A percentile compares a stretch with the other conserved stretches of the same genome.
These are phyloP conservation scores for Fusarium sacchari DNA, from an alignment of 2,329 filamentous ascomycete genomes.

Conservation along the genomic window DNA sequence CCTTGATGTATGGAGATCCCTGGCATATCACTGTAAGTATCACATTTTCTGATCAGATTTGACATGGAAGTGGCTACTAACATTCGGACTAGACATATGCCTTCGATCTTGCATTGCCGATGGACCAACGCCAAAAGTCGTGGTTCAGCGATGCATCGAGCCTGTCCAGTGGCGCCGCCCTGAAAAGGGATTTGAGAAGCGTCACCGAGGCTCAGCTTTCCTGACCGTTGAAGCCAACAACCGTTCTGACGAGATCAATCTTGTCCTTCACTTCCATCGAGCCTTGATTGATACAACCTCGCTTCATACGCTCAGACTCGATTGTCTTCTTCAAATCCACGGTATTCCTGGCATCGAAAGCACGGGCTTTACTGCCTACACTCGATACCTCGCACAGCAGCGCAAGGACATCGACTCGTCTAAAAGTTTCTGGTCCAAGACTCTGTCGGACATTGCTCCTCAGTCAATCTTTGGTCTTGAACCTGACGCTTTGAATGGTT, in stretches of 20 bases:
- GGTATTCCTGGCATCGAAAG: conserved; percentile 6
- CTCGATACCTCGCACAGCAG: not conserved
- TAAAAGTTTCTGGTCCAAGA: not conserved
- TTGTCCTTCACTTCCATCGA: conserved; percentile 3
- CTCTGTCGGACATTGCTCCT: not conserved
- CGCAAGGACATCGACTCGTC: not conserved
- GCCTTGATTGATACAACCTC: conserved; percentile 1
- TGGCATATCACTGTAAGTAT: conserved; percentile 7
- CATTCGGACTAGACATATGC: not conserved
- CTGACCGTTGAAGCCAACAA: not conserved
- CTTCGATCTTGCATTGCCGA: not conserved
- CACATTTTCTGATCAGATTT: accelerated
- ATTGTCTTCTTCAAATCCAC: conserved; percentile 1
- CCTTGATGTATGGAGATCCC: not conserved
- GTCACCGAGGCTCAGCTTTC: not conserved
- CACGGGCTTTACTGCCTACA: not conserved
- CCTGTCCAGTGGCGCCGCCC: conserved; percentile 1
- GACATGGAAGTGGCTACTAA: not conserved
- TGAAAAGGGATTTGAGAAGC: not conserved
- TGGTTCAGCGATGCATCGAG: not conserved
- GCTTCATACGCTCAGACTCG: not conserved
- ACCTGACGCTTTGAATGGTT: not conserved
- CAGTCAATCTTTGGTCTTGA: conserved; percentile 2
- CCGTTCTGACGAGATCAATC: not conserved
- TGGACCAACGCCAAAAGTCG: not conserved